These are phyloP conservation scores for Ceratocystis eucalypticola DNA, from an alignment of 2,329 filamentous ascomycete genomes.

Conservation along the genomic window DNA sequence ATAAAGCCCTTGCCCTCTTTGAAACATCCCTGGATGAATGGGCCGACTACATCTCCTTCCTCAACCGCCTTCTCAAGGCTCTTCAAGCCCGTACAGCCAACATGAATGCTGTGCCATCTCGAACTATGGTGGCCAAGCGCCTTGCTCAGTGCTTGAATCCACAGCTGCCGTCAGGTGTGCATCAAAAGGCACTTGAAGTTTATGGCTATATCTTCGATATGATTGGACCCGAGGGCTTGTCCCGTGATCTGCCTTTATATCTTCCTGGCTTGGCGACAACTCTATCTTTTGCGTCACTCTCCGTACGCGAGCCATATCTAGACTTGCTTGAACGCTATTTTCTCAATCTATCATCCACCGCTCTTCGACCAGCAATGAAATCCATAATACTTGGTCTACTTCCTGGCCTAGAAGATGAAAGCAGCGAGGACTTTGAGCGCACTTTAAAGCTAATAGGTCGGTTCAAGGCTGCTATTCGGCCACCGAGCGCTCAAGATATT, in stretches of 20 bases:
- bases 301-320: conserved; percentile 74
- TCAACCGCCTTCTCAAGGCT: conserved; percentile 82
- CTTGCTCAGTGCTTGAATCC: conserved; percentile 92
- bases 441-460: conserved; percentile 66
- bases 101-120: conserved; percentile 63
- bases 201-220: conserved; percentile 80
- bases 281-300: conserved; percentile 85
- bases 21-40: conserved; percentile 93
- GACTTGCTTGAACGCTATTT: conserved; percentile 72
- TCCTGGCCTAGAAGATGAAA: conserved; percentile 88
- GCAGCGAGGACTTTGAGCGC: conserved; percentile 89
- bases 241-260: conserved; percentile 72
- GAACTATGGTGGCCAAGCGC: conserved; percentile 71
- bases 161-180: conserved; percentile 82
- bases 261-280: conserved; percentile 80
- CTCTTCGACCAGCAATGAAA: conserved; percentile 77
- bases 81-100: conserved; percentile 72
- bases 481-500: conserved; percentile 31
- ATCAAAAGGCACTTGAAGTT: conserved; percentile 92
- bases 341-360: conserved; percentile 52
- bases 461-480: conserved; percentile 56
- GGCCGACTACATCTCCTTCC: conserved; percentile 97
- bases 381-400: conserved; percentile 78
- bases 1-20: conserved; percentile 76
- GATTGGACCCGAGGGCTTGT: conserved; percentile 68